Evolutionary conservation across 1,284 basidiomycete genomes (phyloP).

Genomic region (Retiboletus flavoniger): DNA sequence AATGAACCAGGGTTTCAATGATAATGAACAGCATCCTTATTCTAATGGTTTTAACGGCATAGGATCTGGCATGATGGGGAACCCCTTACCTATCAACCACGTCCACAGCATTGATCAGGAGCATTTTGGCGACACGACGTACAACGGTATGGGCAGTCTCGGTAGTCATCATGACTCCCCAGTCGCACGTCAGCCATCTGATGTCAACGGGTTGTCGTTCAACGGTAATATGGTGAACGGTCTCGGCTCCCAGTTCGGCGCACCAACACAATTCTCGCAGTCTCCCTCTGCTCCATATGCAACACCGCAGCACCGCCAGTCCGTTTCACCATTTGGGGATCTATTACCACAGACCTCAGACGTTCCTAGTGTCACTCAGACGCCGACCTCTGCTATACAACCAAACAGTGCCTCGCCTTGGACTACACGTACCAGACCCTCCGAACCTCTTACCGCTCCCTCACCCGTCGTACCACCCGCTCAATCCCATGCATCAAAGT

Average conservation of each 20-base stretch:
- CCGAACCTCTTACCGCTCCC: conserved; percentile 28
- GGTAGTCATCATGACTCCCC: conserved; percentile 25
- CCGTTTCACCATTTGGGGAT: conserved; percentile 27
- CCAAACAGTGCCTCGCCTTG: conserved; percentile 25
- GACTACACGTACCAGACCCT: conserved; percentile 17
- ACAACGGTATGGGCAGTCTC: conserved; percentile 25
- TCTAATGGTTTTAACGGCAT: conserved; percentile 27
- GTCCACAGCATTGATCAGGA: conserved; percentile 29
- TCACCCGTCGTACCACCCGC: conserved; percentile 25
- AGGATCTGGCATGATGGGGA: conserved; percentile 20
- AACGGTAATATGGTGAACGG: conserved; percentile 18
- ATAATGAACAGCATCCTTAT: conserved; percentile 27
- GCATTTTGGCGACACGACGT: conserved; percentile 25
- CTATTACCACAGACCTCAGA: conserved; percentile 20
- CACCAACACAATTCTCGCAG: conserved; percentile 26
- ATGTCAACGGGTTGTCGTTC: conserved; percentile 28
- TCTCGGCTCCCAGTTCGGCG: conserved; percentile 23
- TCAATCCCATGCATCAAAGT: conserved; percentile 25
- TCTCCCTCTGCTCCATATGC: conserved; percentile 31
- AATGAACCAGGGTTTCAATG: conserved; percentile 22
- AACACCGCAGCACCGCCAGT: conserved; percentile 23
- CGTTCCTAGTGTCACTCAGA: conserved; percentile 20
- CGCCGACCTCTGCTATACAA: conserved; percentile 26
- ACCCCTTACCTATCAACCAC: conserved; percentile 23
- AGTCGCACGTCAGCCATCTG: conserved; percentile 21